These are phyloP conservation scores for Phoma sp. DNA, from an alignment of 2,329 filamentous ascomycete genomes.

Conservation along the genomic window DNA sequence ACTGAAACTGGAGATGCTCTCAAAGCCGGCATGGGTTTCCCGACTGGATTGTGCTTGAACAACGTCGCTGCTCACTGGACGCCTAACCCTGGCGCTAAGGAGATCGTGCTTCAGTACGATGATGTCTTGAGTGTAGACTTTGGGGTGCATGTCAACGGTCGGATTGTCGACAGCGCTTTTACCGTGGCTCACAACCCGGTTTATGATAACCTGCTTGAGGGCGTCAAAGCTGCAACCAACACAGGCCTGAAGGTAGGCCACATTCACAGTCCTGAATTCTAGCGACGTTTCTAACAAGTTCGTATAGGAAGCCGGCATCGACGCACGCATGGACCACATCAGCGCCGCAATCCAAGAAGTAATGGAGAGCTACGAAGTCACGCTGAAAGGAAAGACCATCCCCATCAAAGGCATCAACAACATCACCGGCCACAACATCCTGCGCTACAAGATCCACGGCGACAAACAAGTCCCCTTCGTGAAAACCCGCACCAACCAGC, in stretches of 20 bases:
- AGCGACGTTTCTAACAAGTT: slow-evolving; percentile 9
- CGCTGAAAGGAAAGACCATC: slow-evolving; percentile 76
- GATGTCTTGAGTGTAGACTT: slow-evolving; percentile 80
- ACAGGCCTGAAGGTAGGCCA: slow-evolving; percentile 71
- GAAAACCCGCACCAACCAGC: slow-evolving; percentile 81
- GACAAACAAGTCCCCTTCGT: slow-evolving; percentile 92
- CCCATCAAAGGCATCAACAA: slow-evolving; percentile 85
- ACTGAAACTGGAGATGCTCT: slow-evolving; percentile 77
- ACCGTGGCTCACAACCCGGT: slow-evolving; percentile 70
- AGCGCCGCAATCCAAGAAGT: slow-evolving; percentile 84
- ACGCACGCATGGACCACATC: slow-evolving; percentile 84
- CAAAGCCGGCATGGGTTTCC: slow-evolving; percentile 83
- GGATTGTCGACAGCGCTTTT: slow-evolving; percentile 75
- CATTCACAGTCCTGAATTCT: neutral
- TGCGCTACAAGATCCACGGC: slow-evolving; percentile 88
- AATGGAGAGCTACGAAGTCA: slow-evolving; percentile 91
- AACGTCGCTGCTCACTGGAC: slow-evolving; percentile 85
- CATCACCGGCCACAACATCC: slow-evolving; percentile 89
- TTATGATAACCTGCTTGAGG: slow-evolving; percentile 69
- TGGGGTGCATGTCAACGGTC: slow-evolving; percentile 72
- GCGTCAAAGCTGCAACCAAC: slow-evolving; percentile 72
- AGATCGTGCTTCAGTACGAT: slow-evolving; percentile 70
- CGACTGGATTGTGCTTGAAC: slow-evolving; percentile 81
- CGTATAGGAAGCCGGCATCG: slow-evolving; percentile 79
- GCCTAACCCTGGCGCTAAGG: slow-evolving; percentile 85